These are phyloP conservation scores for Crithidia bombi DNA, from an alignment of 208 protist genomes.

Conservation along the genomic window DNA sequence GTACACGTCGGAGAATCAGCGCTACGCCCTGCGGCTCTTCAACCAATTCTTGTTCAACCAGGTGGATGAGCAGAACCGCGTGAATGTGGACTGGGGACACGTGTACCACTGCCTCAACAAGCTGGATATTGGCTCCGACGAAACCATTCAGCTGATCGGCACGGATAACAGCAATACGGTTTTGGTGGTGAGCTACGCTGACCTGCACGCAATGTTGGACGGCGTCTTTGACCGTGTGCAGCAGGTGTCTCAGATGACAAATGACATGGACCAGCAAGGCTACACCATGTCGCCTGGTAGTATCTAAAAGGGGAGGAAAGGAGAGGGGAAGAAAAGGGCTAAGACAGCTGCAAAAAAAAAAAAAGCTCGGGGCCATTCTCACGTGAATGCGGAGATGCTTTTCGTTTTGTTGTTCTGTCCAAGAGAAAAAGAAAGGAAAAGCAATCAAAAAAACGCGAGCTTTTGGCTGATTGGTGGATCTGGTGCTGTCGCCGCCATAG, in stretches of 20 bases:
- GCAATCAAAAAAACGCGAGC: too few relatives aligned
- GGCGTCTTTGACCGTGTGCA: constrained; percentile 87
- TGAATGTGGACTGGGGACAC: constrained; percentile 93
- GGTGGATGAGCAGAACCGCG: constrained; percentile 90
- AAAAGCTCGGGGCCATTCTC: not conserved
- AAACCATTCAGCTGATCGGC: constrained; percentile 93
- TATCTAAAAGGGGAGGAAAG: constrained; percentile 11
- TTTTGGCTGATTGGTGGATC: too few relatives aligned
- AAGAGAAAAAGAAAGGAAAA: too few relatives aligned
- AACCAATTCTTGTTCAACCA: constrained; percentile 97
- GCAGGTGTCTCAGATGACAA: constrained; percentile 45
- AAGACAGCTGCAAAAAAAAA: not conserved
- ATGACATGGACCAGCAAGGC: constrained; percentile 32
- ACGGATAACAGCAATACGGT: constrained; percentile 89
- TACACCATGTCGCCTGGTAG: constrained; percentile 39
- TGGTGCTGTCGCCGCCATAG: too few relatives aligned
- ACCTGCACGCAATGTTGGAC: constrained; percentile 90
- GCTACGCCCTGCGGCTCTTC: constrained; percentile 94
- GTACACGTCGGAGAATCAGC: constrained; percentile 68
- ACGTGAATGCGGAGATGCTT: not conserved
- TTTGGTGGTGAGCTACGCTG: constrained; percentile 94
- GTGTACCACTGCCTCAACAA: constrained; percentile 97
- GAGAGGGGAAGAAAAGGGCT: not conserved
- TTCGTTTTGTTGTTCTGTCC: constrained; percentile 1
- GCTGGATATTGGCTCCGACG: constrained; percentile 94